Conservation (phyloP, 257 asterid genomes). For the Jaltomata sinuosa region DNA sequence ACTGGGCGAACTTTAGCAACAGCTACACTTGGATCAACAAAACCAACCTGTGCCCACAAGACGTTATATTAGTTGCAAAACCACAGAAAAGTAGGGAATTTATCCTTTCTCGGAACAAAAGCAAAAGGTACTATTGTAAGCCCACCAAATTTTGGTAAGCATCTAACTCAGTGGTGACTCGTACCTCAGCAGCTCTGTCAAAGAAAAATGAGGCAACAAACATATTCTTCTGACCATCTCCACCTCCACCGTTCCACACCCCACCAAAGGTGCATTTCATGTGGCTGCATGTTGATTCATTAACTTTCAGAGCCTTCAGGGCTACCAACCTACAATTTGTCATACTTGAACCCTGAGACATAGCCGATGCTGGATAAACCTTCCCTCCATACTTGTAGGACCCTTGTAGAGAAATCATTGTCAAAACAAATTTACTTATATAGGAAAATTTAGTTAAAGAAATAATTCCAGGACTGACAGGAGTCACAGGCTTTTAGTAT, state of each 20-base stretch:
- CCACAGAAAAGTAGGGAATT: background rate
- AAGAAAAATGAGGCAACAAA: slow-evolving; percentile 94
- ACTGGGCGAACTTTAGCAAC: slow-evolving; percentile 81
- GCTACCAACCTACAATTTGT: slow-evolving; percentile 60
- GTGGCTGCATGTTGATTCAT: slow-evolving; percentile 79
- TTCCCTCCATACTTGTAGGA: slow-evolving; percentile 72
- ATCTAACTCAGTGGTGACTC: background rate
- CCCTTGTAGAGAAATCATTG: slow-evolving; percentile 28
- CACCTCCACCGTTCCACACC: slow-evolving; percentile 97
- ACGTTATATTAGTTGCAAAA: background rate
- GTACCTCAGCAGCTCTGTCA: slow-evolving; percentile 95
- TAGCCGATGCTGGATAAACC: slow-evolving; percentile 50
- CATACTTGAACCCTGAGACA: slow-evolving; percentile 67
- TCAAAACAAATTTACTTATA: background rate
- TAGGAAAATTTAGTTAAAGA: background rate
- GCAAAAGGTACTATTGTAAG: background rate
- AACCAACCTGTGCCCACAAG: slow-evolving; percentile 50
- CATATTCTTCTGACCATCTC: slow-evolving; percentile 90
- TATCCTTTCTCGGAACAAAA: background rate
- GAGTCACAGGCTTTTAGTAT: background rate
- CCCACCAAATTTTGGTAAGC: background rate
- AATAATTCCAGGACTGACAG: background rate
- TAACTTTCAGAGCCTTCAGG: slow-evolving; percentile 66
- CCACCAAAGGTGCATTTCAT: slow-evolving; percentile 99
- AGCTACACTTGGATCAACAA: slow-evolving; percentile 44